These are phyloP conservation scores for Heliamphora exappendiculata DNA, from an alignment of 148 eudicot species.

Conservation along the genomic window DNA sequence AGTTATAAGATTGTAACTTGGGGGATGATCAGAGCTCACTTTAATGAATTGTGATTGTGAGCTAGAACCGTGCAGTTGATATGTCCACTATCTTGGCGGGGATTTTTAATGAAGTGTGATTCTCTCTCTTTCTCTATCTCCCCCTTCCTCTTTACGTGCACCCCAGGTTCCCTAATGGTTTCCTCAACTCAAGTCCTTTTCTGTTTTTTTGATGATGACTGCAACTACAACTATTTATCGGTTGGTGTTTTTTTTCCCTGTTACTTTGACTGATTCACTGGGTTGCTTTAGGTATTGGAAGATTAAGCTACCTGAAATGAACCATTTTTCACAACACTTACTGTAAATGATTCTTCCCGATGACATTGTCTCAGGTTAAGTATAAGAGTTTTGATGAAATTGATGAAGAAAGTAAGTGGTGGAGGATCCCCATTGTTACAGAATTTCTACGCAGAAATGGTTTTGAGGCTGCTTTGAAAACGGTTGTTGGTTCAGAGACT, in stretches of 20 bases:
- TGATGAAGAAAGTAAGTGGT: slow-evolving; percentile 77
- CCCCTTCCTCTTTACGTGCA: too few species aligned
- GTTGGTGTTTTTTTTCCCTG: background rate
- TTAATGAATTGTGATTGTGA: too few species aligned
- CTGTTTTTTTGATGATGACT: background rate
- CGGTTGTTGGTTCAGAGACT: slow-evolving; percentile 72
- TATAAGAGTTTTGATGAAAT: slow-evolving; percentile 75
- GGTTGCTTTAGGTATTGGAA: background rate
- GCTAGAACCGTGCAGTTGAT: too few species aligned
- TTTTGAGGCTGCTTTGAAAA: slow-evolving; percentile 67
- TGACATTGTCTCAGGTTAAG: slow-evolving; percentile 42
- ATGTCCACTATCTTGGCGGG: too few species aligned
- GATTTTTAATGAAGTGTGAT: too few species aligned
- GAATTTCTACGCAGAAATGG: slow-evolving; percentile 66
- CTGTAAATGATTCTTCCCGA: background rate
- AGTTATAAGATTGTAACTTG: too few species aligned
- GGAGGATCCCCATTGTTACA: slow-evolving; percentile 76
- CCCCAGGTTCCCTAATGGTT: too few species aligned
- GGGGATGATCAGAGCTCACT: too few species aligned
- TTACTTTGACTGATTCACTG: background rate
- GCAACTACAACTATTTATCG: background rate
- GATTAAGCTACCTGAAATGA: background rate
- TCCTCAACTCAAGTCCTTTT: too few species aligned
- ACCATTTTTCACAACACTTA: background rate
- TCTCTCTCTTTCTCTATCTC: too few species aligned